A percentile compares a stretch with the other conserved stretches of the same genome.
Evolutionary conservation across 257 asterid genomes (phyloP).

Genomic region (Solanum dulcamara): DNA sequence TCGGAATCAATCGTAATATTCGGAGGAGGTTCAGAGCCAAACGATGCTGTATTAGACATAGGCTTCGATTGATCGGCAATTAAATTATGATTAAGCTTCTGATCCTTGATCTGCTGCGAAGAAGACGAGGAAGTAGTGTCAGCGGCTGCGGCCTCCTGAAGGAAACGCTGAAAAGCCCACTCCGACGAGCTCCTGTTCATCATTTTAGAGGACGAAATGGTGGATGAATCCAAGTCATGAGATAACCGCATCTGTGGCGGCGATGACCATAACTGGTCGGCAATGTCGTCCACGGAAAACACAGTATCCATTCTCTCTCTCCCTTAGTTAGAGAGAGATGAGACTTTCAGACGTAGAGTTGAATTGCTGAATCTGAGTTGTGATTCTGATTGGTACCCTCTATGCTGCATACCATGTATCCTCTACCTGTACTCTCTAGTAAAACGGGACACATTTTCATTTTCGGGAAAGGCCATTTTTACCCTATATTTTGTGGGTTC

Average conservation of each 20-base stretch:
- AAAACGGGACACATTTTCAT: neutral
- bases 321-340: neutral
- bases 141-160: conserved; percentile 38
- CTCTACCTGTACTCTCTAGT: neutral
- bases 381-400: neutral
- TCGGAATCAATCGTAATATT: conserved; percentile 44
- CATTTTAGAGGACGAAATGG: conserved; percentile 21
- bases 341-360: neutral
- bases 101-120: conserved; percentile 15
- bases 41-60: neutral
- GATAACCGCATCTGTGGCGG: conserved; percentile 27
- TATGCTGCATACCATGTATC: neutral
- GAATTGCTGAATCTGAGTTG: neutral
- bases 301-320: conserved; percentile 49
- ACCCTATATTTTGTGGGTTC: no score
- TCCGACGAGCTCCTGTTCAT: conserved; percentile 85
- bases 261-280: conserved; percentile 59
- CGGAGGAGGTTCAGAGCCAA: conserved; percentile 10
- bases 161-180: conserved; percentile 77
- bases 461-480: neutral
- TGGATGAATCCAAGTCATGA: conserved; percentile 16
- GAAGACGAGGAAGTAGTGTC: neutral
- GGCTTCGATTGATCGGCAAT: neutral
- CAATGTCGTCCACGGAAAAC: conserved; percentile 61
- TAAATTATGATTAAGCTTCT: neutral